Evolutionary conservation across 768 basidiomycete species (phyloP).

Genomic region (Tylopilus felleus): DNA sequence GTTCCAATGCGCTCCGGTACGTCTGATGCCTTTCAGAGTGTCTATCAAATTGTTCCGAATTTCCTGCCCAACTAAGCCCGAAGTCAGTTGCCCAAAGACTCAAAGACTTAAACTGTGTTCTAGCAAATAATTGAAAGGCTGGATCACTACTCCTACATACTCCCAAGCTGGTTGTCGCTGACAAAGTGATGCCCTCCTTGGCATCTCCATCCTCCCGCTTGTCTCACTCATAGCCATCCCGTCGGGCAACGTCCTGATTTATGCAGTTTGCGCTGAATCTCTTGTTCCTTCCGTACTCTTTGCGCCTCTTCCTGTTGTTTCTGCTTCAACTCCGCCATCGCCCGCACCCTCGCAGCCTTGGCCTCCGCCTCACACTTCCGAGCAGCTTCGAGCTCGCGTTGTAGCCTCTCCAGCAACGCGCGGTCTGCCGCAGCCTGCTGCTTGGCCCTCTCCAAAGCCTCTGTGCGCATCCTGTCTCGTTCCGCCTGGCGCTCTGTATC

Average conservation of each 20-base stretch:
- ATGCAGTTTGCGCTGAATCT: conserved; percentile 40
- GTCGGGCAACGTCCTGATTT: conserved; percentile 48
- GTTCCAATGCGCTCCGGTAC: too few relatives aligned
- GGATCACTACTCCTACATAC: neutral
- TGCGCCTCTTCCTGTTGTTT: conserved; percentile 38
- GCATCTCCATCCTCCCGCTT: conserved; percentile 42
- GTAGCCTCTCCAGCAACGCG: conserved; percentile 20
- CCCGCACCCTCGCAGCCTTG: conserved; percentile 23
- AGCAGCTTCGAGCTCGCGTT: conserved; percentile 27
- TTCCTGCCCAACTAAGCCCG: too few relatives aligned
- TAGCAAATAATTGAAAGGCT: too few relatives aligned
- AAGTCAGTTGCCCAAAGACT: too few relatives aligned
- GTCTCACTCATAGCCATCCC: conserved; percentile 46
- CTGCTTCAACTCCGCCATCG: conserved; percentile 26
- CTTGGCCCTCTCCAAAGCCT: conserved; percentile 20
- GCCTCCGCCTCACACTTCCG: conserved; percentile 20
- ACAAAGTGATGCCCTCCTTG: conserved; percentile 45
- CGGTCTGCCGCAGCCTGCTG: conserved; percentile 17
- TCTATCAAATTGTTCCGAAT: too few relatives aligned
- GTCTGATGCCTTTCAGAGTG: too few relatives aligned
- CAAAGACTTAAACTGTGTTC: too few relatives aligned
- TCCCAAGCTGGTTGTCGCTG: conserved; percentile 25
- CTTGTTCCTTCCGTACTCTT: conserved; percentile 16
- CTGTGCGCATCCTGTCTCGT: conserved; percentile 18
- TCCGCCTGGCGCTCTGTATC: conserved; percentile 23